Conservation (phyloP, 345 rosid species). For the Brassica rapa region DNA sequence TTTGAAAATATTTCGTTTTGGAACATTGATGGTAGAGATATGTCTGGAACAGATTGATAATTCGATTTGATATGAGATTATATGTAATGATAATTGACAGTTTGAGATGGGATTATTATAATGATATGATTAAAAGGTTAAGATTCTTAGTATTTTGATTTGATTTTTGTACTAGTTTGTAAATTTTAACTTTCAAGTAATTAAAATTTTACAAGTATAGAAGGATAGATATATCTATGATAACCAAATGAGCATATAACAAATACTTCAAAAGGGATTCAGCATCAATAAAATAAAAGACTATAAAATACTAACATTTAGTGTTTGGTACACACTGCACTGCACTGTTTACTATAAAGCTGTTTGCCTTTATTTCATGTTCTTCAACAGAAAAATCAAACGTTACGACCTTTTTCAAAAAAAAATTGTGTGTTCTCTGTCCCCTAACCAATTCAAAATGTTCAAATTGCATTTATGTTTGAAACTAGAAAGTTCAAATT, state of each 20-base stretch:
- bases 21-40: not conserved
- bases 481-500: slow-evolving; percentile 7
- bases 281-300: not conserved
- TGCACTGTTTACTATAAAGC: slow-evolving; percentile 38
- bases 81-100: not conserved
- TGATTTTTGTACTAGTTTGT: not conserved
- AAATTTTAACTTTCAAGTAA: not conserved
- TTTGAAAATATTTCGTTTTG: not conserved
- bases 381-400: slow-evolving; percentile 26
- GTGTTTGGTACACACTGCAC: not conserved
- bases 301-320: not conserved
- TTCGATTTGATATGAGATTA: not conserved
- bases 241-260: not conserved
- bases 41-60: not conserved
- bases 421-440: slow-evolving; percentile 13
- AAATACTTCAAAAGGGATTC: not conserved
- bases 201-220: not conserved
- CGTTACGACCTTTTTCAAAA: slow-evolving; percentile 16
- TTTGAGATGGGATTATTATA: not conserved
- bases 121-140: not conserved
- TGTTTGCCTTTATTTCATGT: slow-evolving; percentile 24
- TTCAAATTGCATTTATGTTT: not conserved
- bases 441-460: slow-evolving; percentile 27
- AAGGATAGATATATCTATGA: not conserved
- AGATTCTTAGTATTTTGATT: not conserved